Percentiles rank a stretch among this genome's conserved stretches.
These are phyloP conservation scores for Phylloporus sp. DNA, from an alignment of 768 basidiomycete genomes.

Conservation along the genomic window DNA sequence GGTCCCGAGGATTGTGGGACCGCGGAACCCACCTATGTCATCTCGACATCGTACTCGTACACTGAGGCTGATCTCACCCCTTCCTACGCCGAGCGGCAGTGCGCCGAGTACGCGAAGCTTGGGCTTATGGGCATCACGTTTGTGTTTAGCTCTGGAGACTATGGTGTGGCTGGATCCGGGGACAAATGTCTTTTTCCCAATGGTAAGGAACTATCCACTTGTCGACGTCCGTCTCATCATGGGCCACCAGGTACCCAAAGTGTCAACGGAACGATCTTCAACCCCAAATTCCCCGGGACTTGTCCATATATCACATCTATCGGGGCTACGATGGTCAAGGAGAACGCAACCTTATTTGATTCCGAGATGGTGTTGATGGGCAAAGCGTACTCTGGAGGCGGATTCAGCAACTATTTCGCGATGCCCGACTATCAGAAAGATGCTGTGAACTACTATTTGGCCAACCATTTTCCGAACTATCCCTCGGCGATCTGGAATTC, in stretches of 20 bases:
- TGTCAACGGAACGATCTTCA: no score
- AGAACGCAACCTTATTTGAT: slow-evolving; percentile 27
- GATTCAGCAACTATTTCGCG: slow-evolving; percentile 40
- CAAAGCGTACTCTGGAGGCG: slow-evolving; percentile 41
- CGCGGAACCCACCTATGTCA: slow-evolving; percentile 35
- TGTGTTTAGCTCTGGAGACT: slow-evolving; percentile 31
- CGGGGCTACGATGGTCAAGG: slow-evolving; percentile 43
- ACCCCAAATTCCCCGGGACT: slow-evolving; percentile 45
- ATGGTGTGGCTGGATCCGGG: slow-evolving; percentile 29
- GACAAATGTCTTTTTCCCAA: slow-evolving; percentile 30
- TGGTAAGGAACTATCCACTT: slow-evolving; percentile 11
- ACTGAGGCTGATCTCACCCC: slow-evolving; percentile 35
- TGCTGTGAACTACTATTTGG: slow-evolving; percentile 30
- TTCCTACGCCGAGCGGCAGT: slow-evolving; percentile 38
- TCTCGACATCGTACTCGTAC: slow-evolving; percentile 41
- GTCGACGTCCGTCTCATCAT: neutral
- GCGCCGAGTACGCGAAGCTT: slow-evolving; percentile 44
- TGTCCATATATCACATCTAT: slow-evolving; percentile 51
- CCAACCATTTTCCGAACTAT: slow-evolving; percentile 28
- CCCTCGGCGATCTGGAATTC: slow-evolving; percentile 26
- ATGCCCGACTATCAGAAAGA: slow-evolving; percentile 38
- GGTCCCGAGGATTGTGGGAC: slow-evolving; percentile 34
- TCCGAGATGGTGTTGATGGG: slow-evolving; percentile 49
- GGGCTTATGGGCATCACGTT: slow-evolving; percentile 35
- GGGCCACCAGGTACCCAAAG: slow-evolving; percentile 24